Percentiles rank a stretch among this genome's conserved stretches.
Conservation (phyloP, 2,329 filamentous ascomycete genomes). For the Colletotrichum orchidophilum region DNA sequence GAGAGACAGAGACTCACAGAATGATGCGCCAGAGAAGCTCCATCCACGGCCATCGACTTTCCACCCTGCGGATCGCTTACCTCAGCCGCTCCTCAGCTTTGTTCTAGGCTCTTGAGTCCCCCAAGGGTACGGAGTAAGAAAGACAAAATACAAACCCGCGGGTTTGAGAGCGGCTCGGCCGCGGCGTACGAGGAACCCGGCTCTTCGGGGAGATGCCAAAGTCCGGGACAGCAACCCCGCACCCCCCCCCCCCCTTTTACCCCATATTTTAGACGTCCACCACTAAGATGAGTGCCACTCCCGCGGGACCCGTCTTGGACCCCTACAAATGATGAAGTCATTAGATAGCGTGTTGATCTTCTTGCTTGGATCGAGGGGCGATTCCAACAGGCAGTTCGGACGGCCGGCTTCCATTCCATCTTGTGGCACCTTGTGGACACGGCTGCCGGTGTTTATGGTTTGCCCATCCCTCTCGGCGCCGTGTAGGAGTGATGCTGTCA, state of each 20-base stretch:
- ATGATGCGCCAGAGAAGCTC: background rate
- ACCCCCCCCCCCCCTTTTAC: background rate
- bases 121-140: too few species aligned
- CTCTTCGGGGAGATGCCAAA: conserved; percentile 25
- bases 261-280: conserved; percentile 1
- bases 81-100: background rate
- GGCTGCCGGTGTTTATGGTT: background rate
- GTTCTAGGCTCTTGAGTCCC: background rate
- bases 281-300: background rate
- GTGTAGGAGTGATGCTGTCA: background rate
- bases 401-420: background rate
- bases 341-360: background rate
- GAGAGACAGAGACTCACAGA: background rate
- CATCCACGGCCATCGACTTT: background rate
- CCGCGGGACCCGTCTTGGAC: background rate
- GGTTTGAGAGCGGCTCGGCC: background rate
- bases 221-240: conserved; percentile 7
- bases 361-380: background rate
- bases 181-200: background rate
- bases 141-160: background rate
- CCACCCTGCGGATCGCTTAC: background rate
- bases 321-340: background rate
- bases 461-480: background rate
- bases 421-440: background rate
- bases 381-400: background rate